A percentile compares a stretch with the other conserved stretches of the same genome.
Evolutionary conservation across 164 flowering plant genomes (phyloP).

Genomic region (Vitis labrusca): DNA sequence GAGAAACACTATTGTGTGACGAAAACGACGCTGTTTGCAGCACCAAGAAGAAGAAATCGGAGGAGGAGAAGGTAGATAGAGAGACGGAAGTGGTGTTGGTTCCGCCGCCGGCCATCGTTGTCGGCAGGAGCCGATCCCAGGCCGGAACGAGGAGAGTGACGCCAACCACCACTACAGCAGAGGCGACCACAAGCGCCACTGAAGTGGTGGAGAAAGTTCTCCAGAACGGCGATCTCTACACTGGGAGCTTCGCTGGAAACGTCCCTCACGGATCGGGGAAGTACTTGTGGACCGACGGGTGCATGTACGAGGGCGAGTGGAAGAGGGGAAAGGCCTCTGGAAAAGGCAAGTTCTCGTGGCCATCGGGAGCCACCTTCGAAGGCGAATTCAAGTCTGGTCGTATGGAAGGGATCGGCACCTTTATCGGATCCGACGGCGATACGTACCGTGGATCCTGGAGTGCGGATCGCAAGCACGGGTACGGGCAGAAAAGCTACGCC

Average conservation of each 20-base stretch:
- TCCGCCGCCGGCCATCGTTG: constrained; percentile 13
- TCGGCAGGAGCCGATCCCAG: constrained; percentile 53
- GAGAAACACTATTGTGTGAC: constrained; percentile 25
- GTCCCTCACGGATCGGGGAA: constrained; percentile 79
- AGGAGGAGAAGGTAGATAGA: constrained; percentile 14
- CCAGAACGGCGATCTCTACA: constrained; percentile 87
- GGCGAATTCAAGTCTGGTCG: constrained; percentile 83
- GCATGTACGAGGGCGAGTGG: constrained; percentile 93
- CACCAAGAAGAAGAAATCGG: constrained; percentile 29
- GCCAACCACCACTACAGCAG: constrained; percentile 27
- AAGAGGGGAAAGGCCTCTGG: constrained; percentile 71
- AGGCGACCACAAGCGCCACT: neutral
- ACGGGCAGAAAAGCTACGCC: constrained; percentile 66
- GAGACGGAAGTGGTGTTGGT: constrained; percentile 4
- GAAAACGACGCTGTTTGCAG: constrained; percentile 11
- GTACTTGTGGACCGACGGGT: constrained; percentile 86
- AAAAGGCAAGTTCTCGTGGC: constrained; percentile 86
- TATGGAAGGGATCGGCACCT: constrained; percentile 85
- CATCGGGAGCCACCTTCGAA: constrained; percentile 81
- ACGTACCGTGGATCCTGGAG: constrained; percentile 74
- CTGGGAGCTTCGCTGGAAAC: constrained; percentile 50
- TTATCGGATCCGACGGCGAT: constrained; percentile 77
- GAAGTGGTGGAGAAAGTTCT: constrained; percentile 48
- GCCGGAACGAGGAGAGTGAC: constrained; percentile 47
- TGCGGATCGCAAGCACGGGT: constrained; percentile 69